Evolutionary conservation across 2,329 filamentous ascomycete genomes (phyloP), one percentile per base, ranked within the genome.

Genomic region (Arthrinium puccinioides): DNA sequence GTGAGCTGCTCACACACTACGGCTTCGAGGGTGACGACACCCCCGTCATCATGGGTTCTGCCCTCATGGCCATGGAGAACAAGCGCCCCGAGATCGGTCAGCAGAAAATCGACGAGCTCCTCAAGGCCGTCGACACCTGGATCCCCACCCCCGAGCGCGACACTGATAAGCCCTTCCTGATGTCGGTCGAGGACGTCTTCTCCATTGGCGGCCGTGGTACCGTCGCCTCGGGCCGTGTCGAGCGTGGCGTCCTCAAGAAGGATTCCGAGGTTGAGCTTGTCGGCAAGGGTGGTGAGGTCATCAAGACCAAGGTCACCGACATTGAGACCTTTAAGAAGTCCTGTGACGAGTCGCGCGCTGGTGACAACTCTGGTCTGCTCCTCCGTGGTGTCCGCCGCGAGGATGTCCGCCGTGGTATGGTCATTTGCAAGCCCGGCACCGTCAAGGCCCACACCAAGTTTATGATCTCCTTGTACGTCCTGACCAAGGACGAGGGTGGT

Each of bases 301-400:
- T 97, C 74, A 96, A 94, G 81, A 97, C 92, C 66, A 97, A 96
- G 76, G 90, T 98, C 49, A 98, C 92, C 57, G 94, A 98, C 60
- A 97, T 98, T 52, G 92, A 98, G 75, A 98, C 90, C 49, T 98
- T 98, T 78, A 96, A 97, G 79, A 98, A 98, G 79, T 94, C 88
- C 34, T 97, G 92, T 67, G 89, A 96, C 41, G 87, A 95, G 69
- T 94, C 90, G 42, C 80, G 86, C 55, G 92, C 92, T 44, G 92
- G 92, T 64, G 92, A 98, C 69, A 98, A 97, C 81, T 96, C 92
- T 19, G 92, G 92, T 59, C 84, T 98, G 25, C 79, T 98, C 38
- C 83, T 98, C 64, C 87, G 92, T 69, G 90, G 92, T 74, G 69
- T 98, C 59, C 89, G 88, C 69, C 88, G 92, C 58, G 92, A 98